Percentiles rank a stretch among this genome's conserved stretches.
phyloP scores from a whole-genome alignment of 495 filamentous ascomycete genomes.

The Lophiotrema nucula region DNA sequence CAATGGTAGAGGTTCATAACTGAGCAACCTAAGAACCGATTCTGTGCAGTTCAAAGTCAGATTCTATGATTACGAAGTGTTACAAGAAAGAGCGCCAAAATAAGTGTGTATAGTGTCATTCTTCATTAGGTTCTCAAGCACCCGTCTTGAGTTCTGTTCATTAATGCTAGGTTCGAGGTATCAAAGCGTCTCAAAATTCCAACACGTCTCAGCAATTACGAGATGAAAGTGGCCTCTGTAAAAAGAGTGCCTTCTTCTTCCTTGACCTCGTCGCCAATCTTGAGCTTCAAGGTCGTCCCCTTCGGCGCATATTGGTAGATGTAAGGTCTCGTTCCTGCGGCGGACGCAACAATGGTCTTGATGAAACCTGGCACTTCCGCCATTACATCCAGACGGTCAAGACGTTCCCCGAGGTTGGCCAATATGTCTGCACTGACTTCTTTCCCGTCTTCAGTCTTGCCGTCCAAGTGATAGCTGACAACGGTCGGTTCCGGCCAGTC shows the following conservation, averaged over 20 bases:
- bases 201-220: slow-evolving; percentile 38
- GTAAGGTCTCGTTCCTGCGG: slow-evolving; percentile 89
- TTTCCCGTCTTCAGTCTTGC: slow-evolving; percentile 74
- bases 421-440: slow-evolving; percentile 65
- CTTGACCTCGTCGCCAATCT: slow-evolving; percentile 73
- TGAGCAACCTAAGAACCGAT: too few relatives aligned
- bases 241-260: slow-evolving; percentile 76
- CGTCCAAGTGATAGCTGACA: slow-evolving; percentile 75
- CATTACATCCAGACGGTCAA: slow-evolving; percentile 94
- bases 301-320: slow-evolving; percentile 87
- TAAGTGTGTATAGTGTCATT: not conserved
- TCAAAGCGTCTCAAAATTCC: not conserved
- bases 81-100: not conserved
- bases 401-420: slow-evolving; percentile 63
- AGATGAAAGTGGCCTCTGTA: slow-evolving; percentile 91
- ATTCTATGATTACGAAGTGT: not conserved
- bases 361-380: slow-evolving; percentile 92
- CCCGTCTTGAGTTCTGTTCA: slow-evolving; percentile 20
- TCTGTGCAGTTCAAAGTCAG: too few relatives aligned
- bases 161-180: slow-evolving; percentile 22
- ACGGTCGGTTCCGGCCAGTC: slow-evolving; percentile 85
- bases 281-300: slow-evolving; percentile 73
- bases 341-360: slow-evolving; percentile 83
- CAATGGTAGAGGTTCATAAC: too few relatives aligned
- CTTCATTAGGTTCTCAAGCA: slow-evolving; percentile 26